Evolutionary conservation across 805 yeast species (phyloP).

Genomic region (Starmerella cellae): DNA sequence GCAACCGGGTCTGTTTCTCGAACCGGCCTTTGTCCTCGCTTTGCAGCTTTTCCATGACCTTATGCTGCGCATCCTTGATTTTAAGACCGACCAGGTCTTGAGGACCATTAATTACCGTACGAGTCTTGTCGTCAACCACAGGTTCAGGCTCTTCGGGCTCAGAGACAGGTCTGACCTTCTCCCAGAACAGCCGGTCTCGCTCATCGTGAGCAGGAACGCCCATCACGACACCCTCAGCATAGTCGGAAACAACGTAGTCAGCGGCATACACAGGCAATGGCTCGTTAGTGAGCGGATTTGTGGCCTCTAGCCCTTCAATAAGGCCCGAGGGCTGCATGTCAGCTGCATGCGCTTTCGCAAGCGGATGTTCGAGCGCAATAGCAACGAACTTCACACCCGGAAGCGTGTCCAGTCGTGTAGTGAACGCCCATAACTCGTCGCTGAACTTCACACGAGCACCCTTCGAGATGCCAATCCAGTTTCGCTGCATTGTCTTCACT

Average conservation of each 20-base stretch:
- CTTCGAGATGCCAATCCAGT: constrained; percentile 85
- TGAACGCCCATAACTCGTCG: constrained; percentile 43
- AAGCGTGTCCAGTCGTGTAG: constrained; percentile 84
- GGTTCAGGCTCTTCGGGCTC: constrained; percentile 19
- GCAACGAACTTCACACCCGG: constrained; percentile 76
- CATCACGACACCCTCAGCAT: constrained; percentile 94
- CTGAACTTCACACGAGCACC: constrained; percentile 61
- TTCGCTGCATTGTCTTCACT: constrained; percentile 77
- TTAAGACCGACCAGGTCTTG: constrained; percentile 40
- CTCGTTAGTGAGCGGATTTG: constrained; percentile 44
- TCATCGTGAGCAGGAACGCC: constrained; percentile 93
- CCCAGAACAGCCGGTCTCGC: constrained; percentile 77
- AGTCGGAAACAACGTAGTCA: constrained; percentile 71
- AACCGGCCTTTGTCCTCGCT: constrained; percentile 32
- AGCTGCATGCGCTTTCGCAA: constrained; percentile 33
- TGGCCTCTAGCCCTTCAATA: constrained; percentile 31
- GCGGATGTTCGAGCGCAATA: constrained; percentile 55
- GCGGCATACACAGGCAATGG: constrained; percentile 71
- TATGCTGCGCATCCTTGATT: constrained; percentile 38
- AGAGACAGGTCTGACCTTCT: constrained; percentile 28
- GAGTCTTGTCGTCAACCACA: constrained; percentile 34
- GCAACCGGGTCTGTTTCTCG: constrained; percentile 46
- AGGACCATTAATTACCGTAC: constrained; percentile 31
- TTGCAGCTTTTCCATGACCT: constrained; percentile 35
- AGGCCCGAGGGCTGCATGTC: constrained; percentile 35